Evolutionary conservation across 1,284 basidiomycete genomes (phyloP), one percentile per base, ranked within the genome.

Genomic region (Heliocybe sulcata): DNA sequence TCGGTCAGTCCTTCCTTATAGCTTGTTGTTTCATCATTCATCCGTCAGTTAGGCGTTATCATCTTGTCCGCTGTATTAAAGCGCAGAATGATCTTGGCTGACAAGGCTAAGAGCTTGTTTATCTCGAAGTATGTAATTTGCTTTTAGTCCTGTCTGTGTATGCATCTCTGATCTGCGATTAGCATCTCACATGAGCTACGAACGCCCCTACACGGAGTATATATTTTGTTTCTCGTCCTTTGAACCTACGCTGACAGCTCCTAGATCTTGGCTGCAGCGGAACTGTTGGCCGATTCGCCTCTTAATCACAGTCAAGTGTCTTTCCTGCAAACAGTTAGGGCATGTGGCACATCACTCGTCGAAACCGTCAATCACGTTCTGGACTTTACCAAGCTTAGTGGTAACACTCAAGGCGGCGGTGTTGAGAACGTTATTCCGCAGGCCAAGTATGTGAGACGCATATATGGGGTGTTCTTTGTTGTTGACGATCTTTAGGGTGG

Each of bases 351-450:
- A 19, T 91, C 89, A 0, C 76, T 92, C 2, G 87, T 90, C 14
- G 90, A 92, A 71, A 91, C 90, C 2, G 94, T 98, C 56, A 98
- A 98, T 66, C 95, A 98, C 64, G 95, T 98, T 4, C 77, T 98
- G 35, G 95, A 98, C 69, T 98, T 96, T 66, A 97, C 94, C 33
- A 98, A 98, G 67, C 79, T 97, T 20, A 94, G 90, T 64, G 93
- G 94, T n/a, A 89, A 88, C 60, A 76, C 85, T 42, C 91, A 90
- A 67, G 76, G 81, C 1, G 87, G 86, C 35, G 86, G 83, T 50
- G 83, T 85, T 4, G 87, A 88, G 65, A 84, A 87, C 61, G 79
- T 83, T 52, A 90, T 93, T 57, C 75, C 80, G 25, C 79, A 80
- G n/a, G 79, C 79, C 59, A 81, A 76, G 87, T 87, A 52, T 57